Base-by-base conservation (phyloP, 768 basidiomycete genomes). In the Wakefieldia striispora region DNA sequence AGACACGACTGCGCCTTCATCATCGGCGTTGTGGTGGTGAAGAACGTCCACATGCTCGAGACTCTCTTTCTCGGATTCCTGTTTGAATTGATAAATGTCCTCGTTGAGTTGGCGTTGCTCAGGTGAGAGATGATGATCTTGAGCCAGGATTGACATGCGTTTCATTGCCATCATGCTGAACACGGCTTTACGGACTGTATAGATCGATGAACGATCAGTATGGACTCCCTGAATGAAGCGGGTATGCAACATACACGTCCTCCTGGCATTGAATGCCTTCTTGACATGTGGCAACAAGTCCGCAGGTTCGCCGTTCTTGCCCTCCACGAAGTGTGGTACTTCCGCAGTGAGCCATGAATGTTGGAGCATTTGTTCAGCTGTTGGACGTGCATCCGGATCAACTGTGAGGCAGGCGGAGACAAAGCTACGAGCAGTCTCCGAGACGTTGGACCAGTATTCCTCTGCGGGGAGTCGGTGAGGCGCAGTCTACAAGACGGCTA, bases 201-300 rank as follows among this genome's bases (percentile, higher is more conserved):
- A 51, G 16, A 54, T 36, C 29, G 35, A 43, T 48, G 5, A 4
- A 31, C 42, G 34, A 36, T 50, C 45, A 57, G 16, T 19, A 49
- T 43, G 38, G 40, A 23, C 23, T 23, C 21, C 37, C 4, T 14
- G 31, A 31, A 41, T 10, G n/a, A 40, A 39, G 34, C 40, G 21
- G 21, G 36, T 44, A 54, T 13, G 36, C 37, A 16, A 77, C 88
- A 46, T 62, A 91, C 91, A 95, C 16, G 90, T 82, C 70, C 80
- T 81, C 73, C 81, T 89, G 27, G 91, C 93, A 64, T 97, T 83
- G 72, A 97, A 94, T 26, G 83, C 86, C 70, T 82, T 89, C 77
- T 85, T 90, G 69, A 98, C 87, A 39, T 88, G 81, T 24, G 95
- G 95, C 59, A 97, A 71, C 61, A 98, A 75, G 72, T 97, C 84